Conservation (phyloP, 129 eudicot genomes). For the Saussurea involucrata region DNA sequence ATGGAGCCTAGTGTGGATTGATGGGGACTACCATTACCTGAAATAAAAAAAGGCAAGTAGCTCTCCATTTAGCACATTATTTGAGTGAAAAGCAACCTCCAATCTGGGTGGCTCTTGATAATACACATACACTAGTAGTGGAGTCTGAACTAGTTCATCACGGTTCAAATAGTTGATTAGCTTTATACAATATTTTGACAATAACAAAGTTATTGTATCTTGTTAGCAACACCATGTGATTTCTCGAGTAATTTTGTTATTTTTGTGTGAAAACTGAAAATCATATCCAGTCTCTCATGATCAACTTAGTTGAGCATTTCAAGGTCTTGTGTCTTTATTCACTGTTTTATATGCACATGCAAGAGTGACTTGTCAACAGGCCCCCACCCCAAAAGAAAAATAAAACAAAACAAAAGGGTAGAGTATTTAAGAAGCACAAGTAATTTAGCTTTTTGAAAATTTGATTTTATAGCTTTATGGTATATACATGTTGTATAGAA, state of each 20-base stretch:
- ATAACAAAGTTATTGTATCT: not conserved
- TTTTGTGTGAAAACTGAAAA: not conserved
- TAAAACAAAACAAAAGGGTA: not conserved
- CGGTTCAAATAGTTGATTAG: not conserved
- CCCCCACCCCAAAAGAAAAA: not conserved
- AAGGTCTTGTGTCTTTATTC: not conserved
- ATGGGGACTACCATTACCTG: slow-evolving; percentile 24
- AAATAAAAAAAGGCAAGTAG: not conserved
- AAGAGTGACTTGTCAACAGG: not conserved
- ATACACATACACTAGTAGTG: no score
- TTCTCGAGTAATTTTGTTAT: not conserved
- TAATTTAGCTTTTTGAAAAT: not conserved
- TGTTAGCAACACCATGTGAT: not conserved
- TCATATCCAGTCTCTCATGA: not conserved
- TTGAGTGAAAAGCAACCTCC: slow-evolving; percentile 1
- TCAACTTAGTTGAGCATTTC: not conserved
- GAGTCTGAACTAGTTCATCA: not conserved
- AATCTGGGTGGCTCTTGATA: not conserved
- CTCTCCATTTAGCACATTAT: slow-evolving; percentile 1
- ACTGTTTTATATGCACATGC: not conserved
- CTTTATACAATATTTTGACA: not conserved
- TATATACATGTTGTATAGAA: not conserved
- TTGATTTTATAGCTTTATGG: not conserved
- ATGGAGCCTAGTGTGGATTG: slow-evolving; percentile 14
- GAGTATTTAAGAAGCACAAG: not conserved